These are phyloP conservation scores for Amphibolis antarctica DNA, from an alignment of 106 monocot species.

Conservation along the genomic window DNA sequence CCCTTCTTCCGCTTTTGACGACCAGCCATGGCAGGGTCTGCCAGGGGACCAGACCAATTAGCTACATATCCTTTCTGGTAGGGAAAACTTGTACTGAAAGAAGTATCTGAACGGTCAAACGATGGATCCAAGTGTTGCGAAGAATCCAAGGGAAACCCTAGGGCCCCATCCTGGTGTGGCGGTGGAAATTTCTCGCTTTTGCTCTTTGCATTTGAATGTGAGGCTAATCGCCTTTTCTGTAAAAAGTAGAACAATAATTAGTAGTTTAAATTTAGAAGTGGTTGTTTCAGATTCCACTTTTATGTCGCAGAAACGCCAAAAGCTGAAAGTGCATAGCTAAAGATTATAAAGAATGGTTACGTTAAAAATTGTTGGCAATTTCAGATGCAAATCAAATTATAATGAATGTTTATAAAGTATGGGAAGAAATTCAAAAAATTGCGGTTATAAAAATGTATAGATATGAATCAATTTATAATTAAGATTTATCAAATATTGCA, in stretches of 20 bases:
- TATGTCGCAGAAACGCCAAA: background rate
- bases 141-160: constrained; percentile 67
- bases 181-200: constrained; percentile 98
- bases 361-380: background rate
- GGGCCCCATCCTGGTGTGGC: constrained; percentile 80
- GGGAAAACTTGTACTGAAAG: constrained; percentile 48
- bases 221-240: constrained; percentile 63
- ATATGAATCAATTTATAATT: no score
- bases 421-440: no score
- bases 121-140: constrained; percentile 45
- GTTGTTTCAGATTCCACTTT: background rate
- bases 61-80: constrained; percentile 44
- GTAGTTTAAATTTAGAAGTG: background rate
- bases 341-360: no score
- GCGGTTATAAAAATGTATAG: no score
- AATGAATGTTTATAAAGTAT: no score
- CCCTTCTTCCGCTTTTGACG: constrained; percentile 39
- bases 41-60: constrained; percentile 81
- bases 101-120: constrained; percentile 41
- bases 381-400: background rate
- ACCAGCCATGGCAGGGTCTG: constrained; percentile 24
- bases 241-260: background rate
- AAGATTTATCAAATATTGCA: no score
- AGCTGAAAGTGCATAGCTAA: background rate
- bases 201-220: constrained; percentile 87